Evolutionary conservation across 768 basidiomycete species (phyloP).

Genomic region (Amanita polypyramis): DNA sequence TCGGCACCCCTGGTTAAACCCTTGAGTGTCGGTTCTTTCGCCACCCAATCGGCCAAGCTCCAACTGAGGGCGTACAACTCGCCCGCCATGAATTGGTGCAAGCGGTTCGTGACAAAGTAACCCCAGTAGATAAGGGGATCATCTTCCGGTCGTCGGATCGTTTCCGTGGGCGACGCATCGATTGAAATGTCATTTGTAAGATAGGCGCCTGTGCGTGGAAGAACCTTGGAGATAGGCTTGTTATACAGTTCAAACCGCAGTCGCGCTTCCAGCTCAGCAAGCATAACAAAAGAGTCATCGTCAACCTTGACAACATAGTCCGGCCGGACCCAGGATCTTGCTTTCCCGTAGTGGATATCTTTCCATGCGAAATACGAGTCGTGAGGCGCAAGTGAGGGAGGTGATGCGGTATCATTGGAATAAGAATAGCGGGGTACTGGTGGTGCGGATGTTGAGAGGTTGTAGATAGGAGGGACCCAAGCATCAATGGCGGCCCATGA

Average conservation of each 20-base stretch:
- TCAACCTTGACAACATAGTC: conserved; percentile 93
- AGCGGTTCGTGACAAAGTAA: conserved; percentile 79
- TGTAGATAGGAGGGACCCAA: conserved; percentile 77
- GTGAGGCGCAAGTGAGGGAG: conserved; percentile 59
- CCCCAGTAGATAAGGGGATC: conserved; percentile 85
- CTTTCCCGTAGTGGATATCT: conserved; percentile 31
- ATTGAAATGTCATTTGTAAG: conserved; percentile 6
- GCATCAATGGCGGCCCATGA: conserved; percentile 87
- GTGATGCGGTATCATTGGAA: conserved; percentile 41
- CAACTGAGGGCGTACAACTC: conserved; percentile 88
- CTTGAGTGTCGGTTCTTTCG: conserved; percentile 62
- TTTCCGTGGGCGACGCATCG: background rate
- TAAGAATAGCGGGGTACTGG: conserved; percentile 53
- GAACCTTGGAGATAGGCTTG: conserved; percentile 18
- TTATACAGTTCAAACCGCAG: conserved; percentile 66
- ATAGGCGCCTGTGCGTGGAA: conserved; percentile 3
- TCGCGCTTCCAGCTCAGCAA: conserved; percentile 88
- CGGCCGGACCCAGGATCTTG: conserved; percentile 68
- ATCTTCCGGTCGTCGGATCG: conserved; percentile 11
- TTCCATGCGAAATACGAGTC: conserved; percentile 53
- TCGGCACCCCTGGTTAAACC: conserved; percentile 70
- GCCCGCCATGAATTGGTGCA: conserved; percentile 91
- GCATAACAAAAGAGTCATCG: conserved; percentile 92
- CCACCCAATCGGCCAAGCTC: conserved; percentile 80
- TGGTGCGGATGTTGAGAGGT: conserved; percentile 24